Base-by-base conservation (phyloP, 2,329 filamentous ascomycete species). In the Hymenotorrendiella dingleyae region DNA sequence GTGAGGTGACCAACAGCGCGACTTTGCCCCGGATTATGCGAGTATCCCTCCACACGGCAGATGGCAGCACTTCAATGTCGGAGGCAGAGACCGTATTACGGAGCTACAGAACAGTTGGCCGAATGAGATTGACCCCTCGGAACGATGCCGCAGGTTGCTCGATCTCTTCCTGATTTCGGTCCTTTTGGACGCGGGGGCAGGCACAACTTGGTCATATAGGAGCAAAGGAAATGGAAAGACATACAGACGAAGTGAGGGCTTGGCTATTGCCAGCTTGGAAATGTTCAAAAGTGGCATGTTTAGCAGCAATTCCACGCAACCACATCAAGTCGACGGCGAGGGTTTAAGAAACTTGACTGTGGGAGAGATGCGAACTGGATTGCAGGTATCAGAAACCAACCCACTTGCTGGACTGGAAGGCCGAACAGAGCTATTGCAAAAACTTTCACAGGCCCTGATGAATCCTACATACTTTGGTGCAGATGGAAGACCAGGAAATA, bases 241-340 rank as follows among this genome's bases (percentile, higher is more conserved):
- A 29, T 97, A 91, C 65, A 74, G 80, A 40, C 80, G 93, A 38
- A 95, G 89, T 48, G 93, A 96, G 64, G 90, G 90, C 7, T 73
- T 96, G 42, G 90, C 90, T 7, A 81, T 83, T 52, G 79, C 79
- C 6, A 80, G 74, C 51, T 60, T 82, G 57, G 90, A 96, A 55
- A 95, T 96, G 90, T 96, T 95, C 75, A 95, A 95, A 67, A 73
- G 78, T 11, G 93, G 93, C 24, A 61, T 87, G 24, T 97, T 97
- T 67, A 95, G 89, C 52, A 86, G 89, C 64, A 79, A 91, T 60
- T 72, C 78, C 3, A 74, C 68, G 45, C 88, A 95, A 65, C 89
- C 88, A 38, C 87, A 80, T 59, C 90, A 94, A 63, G 93, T 97
- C 21, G 91, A 98, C 67, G 88, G 84, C 50, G 78, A 79, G 5